Base-by-base conservation (phyloP, 2,329 filamentous ascomycete species). In the Botryotinia calthae region DNA sequence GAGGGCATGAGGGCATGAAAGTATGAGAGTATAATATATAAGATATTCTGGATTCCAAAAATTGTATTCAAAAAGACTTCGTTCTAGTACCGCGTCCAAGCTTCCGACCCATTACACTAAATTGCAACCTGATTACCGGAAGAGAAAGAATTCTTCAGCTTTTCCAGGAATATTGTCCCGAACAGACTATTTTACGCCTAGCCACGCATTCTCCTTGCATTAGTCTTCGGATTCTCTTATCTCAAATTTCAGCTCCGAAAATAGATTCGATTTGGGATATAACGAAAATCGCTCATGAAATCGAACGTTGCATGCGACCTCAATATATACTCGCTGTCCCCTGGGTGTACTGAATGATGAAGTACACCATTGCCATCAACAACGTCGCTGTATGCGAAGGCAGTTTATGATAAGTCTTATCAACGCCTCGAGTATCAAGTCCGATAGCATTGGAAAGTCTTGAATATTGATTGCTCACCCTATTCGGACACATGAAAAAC, bases 191-290 rank as follows among this genome's bases (percentile, higher is more conserved):
- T 54, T 54, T 20, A 37, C 48, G 34, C 64, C 46, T 54, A 34
- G 65, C 34, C 18, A 56, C 65, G 37, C 48, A 34, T 37, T 25
- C 56, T 20, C 34, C 40, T 6, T 54, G 48, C 48, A 67, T 56
- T 56, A 56, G 48, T 42, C n/a, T 67, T 34, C 48, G 48, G 48
- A 56, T 67, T 65, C 31, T 54, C 65, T 67, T 67, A 67, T 67
- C 65, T 67, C 48, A 14, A 8, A 67, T 67, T 67, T 67, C 65
- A 67, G 65, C 48, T 67, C 65, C 65, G 65, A 56, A 56, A 9
- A 42, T 31, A 67, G 48, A 31, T 56, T 56, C 65, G 25, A 67
- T 31, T 56, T 67, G 14, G 48, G 37, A 67, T 67, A 56, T 56
- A 56, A 42, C 48, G 22, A 61, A 46, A 28, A 44, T 20, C 42